A percentile compares a stretch with the other conserved stretches of the same genome.
These are phyloP conservation scores for Globisporangium polare DNA, from an alignment of 352 stramenopile species.

Conservation along the genomic window DNA sequence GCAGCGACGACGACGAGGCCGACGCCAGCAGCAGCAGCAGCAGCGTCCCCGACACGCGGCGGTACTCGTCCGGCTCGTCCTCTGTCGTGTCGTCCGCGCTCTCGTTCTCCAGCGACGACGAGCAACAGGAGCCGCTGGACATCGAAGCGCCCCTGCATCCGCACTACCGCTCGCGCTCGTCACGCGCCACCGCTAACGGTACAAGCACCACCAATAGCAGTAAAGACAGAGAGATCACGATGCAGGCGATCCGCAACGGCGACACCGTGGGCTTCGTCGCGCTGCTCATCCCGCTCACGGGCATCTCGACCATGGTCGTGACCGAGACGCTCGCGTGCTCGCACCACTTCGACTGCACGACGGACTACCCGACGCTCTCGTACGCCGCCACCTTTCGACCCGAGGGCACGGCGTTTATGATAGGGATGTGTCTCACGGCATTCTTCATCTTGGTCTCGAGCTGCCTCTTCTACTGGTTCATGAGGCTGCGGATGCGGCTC, in stretches of 20 bases:
- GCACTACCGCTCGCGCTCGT: constrained; percentile 4
- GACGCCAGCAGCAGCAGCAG: constrained; percentile 9
- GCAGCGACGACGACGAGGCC: constrained; percentile 1
- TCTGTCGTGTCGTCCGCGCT: constrained; percentile 11
- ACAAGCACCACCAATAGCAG: not conserved
- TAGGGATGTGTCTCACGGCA: constrained; percentile 76
- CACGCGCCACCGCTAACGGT: not conserved
- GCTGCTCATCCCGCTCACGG: constrained; percentile 65
- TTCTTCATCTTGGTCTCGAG: constrained; percentile 63
- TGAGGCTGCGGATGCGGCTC: constrained; percentile 24
- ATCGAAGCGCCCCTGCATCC: not conserved
- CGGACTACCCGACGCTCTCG: constrained; percentile 79
- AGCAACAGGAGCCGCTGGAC: not conserved
- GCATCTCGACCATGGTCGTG: constrained; percentile 66
- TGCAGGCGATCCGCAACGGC: constrained; percentile 20
- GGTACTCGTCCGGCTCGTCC: constrained; percentile 2
- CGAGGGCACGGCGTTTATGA: constrained; percentile 59
- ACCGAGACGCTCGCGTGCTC: constrained; percentile 69
- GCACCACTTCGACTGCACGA: constrained; percentile 69
- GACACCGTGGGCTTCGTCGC: constrained; percentile 68
- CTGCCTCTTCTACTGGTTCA: constrained; percentile 69
- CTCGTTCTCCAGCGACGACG: constrained; percentile 15
- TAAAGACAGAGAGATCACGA: constrained; percentile 7
- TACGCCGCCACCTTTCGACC: constrained; percentile 79
- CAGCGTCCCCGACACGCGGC: not conserved